Conservation (phyloP, 2,329 filamentous ascomycete genomes). For the Apiospora sp. region DNA sequence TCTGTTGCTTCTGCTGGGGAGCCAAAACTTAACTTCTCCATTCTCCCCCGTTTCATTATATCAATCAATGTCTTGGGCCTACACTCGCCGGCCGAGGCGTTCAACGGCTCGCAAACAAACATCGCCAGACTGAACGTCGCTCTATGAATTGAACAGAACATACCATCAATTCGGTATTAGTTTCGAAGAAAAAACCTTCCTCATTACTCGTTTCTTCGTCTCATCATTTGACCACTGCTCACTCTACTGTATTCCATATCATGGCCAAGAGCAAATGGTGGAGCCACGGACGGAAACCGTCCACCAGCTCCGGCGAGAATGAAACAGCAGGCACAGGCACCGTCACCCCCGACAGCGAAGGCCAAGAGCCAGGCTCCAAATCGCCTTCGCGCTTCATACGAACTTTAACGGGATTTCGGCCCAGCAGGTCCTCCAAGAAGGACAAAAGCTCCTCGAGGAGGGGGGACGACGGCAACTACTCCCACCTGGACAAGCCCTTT, state of each 20-base stretch:
- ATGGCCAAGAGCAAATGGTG: slow-evolving; percentile 34
- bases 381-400: slow-evolving; percentile 34
- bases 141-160: background rate
- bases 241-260: background rate
- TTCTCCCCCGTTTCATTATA: background rate
- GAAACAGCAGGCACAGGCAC: slow-evolving; percentile 33
- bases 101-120: background rate
- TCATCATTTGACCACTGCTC: background rate
- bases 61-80: slow-evolving; percentile 12
- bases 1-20: background rate
- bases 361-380: slow-evolving; percentile 32
- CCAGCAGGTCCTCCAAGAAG: slow-evolving; percentile 32
- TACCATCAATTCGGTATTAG: background rate
- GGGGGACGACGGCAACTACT: slow-evolving; percentile 5
- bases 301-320: slow-evolving; percentile 35
- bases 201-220: slow-evolving; percentile 5
- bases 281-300: slow-evolving; percentile 33
- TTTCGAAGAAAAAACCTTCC: background rate
- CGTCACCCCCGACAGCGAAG: slow-evolving; percentile 34
- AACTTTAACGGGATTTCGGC: slow-evolving; percentile 31
- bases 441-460: background rate
- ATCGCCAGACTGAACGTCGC: background rate
- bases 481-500: slow-evolving; percentile 42
- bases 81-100: slow-evolving; percentile 6
- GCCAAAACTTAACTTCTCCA: background rate